Conservation (phyloP, 345 rosid genomes). For the Citropsis articulata region DNA sequence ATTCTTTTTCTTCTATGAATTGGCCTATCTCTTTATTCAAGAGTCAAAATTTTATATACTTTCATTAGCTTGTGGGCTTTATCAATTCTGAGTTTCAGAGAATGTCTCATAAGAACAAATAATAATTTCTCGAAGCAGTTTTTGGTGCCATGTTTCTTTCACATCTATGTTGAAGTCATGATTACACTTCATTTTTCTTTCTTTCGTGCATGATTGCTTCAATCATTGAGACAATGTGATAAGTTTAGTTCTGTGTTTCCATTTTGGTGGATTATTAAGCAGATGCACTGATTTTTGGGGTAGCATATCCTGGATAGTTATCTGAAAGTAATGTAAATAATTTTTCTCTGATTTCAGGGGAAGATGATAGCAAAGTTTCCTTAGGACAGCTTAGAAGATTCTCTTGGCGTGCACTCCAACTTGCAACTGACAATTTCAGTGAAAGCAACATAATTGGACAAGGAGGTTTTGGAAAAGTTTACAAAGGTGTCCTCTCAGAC, state of each 20-base stretch:
- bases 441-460: conserved; percentile 78
- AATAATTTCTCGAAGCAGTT: background rate
- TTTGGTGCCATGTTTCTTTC: background rate
- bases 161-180: background rate
- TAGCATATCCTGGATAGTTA: background rate
- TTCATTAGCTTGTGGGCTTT: background rate
- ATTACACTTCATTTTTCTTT: background rate
- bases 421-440: conserved; percentile 81
- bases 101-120: background rate
- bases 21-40: background rate
- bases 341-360: conserved; percentile 41
- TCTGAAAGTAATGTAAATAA: background rate
- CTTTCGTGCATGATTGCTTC: background rate
- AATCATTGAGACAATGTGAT: too few species aligned
- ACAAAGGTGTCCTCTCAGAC: conserved; percentile 80
- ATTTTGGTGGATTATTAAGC: background rate
- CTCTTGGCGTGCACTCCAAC: conserved; percentile 72
- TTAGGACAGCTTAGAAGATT: conserved; percentile 73
- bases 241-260: background rate
- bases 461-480: conserved; percentile 95
- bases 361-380: conserved; percentile 62
- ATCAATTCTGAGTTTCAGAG: background rate
- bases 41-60: background rate
- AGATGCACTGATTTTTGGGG: background rate
- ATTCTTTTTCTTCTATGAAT: background rate